Evolutionary conservation across 169 alveolate species (phyloP).

Genomic region (Eimeria necatrix): DNA sequence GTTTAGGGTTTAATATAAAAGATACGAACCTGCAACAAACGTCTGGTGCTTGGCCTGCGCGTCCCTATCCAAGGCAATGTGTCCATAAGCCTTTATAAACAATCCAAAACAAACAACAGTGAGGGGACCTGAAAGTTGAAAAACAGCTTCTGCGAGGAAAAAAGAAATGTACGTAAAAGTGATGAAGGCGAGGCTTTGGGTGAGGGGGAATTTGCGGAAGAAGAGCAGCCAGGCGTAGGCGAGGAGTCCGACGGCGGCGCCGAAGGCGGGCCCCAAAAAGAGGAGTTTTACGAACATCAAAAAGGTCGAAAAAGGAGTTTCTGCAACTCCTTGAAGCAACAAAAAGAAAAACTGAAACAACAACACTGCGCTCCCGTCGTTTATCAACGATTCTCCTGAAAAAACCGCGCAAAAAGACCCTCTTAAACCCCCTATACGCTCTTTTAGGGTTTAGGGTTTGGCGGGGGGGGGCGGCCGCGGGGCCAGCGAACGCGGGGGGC

Average conservation of each 20-base stretch:
- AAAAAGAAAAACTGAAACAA: conserved; percentile 91
- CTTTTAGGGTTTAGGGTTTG: background rate
- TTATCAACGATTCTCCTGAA: conserved; percentile 89
- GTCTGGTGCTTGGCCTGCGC: conserved; percentile 84
- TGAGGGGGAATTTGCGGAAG: conserved; percentile 88
- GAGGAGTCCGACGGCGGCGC: conserved; percentile 87
- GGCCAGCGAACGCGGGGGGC: too few species aligned
- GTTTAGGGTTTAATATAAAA: background rate
- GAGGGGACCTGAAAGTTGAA: conserved; percentile 91
- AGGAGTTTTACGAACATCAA: conserved; percentile 88
- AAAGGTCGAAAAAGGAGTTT: conserved; percentile 84
- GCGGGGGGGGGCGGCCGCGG: too few species aligned
- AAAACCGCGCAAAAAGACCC: background rate
- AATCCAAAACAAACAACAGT: conserved; percentile 93
- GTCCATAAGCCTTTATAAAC: conserved; percentile 91
- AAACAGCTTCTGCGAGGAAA: conserved; percentile 89
- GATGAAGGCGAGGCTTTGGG: conserved; percentile 86
- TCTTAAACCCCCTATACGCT: background rate
- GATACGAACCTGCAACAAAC: conserved; percentile 77
- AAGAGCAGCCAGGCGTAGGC: conserved; percentile 89
- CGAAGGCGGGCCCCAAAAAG: conserved; percentile 90
- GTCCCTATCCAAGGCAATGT: conserved; percentile 90
- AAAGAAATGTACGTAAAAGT: conserved; percentile 85
- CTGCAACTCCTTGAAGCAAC: conserved; percentile 86
- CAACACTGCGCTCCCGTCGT: conserved; percentile 92